Base-by-base conservation (phyloP, 192 early-diverging fungal species). In the Coemansia sp. region DNA sequence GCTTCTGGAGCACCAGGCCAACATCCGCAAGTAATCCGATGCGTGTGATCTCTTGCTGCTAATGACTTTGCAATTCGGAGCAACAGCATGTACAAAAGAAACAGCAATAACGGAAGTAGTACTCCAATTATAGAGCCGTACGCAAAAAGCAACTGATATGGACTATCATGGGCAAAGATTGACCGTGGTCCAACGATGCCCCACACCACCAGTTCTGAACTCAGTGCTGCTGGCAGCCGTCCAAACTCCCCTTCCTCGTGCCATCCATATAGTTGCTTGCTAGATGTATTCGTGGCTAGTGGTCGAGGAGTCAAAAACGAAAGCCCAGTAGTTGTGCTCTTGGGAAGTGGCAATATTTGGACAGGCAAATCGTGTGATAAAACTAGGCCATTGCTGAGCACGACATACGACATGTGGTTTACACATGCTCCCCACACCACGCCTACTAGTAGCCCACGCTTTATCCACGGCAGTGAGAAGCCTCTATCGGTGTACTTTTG, bases 151-250 rank as follows among this genome's bases (percentile, higher is more conserved):
- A 77, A 66, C 4, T 72, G 75, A 37, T 82, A 82, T 1, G 80
- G 80, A 21, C 80, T 82, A 50, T 57, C 44, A 1, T 13, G 30
- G 14, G 80, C 57, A 46, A 82, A 77, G 21, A 82, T 16, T 14
- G 80, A 76, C 7, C 59, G 71, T 4, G 80, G 71, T 1, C 80
- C 80, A n/a, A 77, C 80, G 7, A 82, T 82, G 1, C 80, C 80
- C 80, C 80, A 82, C 9, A 82, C 80, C 2, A 82, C 75, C 0
- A 82, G 68, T 61, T 82, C 80, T 0, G 80, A 82, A 57, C 80
- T 82, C 35, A 82, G 66, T 4, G 80, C 68, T 28, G 80, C 80
- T 9, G 80, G 80, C 37, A 77, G 65, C 5, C 80, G 59, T 3
- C 74, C 80, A 57, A 74, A 73, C 72, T 82, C 80, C 6, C 80